Base-by-base conservation (phyloP, 2,329 filamentous ascomycete genomes). In the Emergomyces pasteurianus region DNA sequence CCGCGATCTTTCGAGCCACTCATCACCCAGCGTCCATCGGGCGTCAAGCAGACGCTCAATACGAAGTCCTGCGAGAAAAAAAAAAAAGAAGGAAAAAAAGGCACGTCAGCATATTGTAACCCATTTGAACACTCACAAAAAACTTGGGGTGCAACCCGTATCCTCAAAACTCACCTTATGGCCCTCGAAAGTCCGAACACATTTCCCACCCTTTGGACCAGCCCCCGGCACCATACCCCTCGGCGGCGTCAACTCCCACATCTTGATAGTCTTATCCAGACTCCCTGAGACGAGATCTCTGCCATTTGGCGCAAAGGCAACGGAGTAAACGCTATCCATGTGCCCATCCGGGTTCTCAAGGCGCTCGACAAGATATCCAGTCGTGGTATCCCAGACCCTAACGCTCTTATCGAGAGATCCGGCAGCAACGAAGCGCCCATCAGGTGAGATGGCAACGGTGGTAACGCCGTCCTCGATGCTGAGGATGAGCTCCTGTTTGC, bases 241-340 rank as follows among this genome's bases (percentile, higher is more conserved):
- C 52, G 87, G 84, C 26, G 88, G 83, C 60, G 83, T 86, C 58
- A 99, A 82, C 79, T 96, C 92, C 92, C 94, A 99, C 88, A 97
- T 95, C 80, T 96, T 96, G 80, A 97, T 97, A 0, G 92, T 97
- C 81, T 95, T 95, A 74, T 99, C 94, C 67, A 97, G 79, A 81
- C 89, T 95, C 65, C 94, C 94, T 69, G 89, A 95, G 71, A 97
- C 92, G 47, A 99, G 86, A 67, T 95, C 90, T 69, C 91, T 89
- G 63, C 92, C 92, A 68, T 89, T 92, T 34, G 94, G 94, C 16
- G 92, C 92, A 75, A 99, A 99, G 0, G 94, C 92, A 26, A 99
- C 94, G 14, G 88, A 92, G 75, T 97, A 97, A 26, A 97, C 94
- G 68, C 89, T 95, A 65, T 99, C 94, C 76, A 95, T 95, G 80